A percentile compares a stretch with the other conserved stretches of the same genome.
These are phyloP conservation scores for Mikania micrantha DNA, from an alignment of 129 eudicot species.

Conservation along the genomic window DNA sequence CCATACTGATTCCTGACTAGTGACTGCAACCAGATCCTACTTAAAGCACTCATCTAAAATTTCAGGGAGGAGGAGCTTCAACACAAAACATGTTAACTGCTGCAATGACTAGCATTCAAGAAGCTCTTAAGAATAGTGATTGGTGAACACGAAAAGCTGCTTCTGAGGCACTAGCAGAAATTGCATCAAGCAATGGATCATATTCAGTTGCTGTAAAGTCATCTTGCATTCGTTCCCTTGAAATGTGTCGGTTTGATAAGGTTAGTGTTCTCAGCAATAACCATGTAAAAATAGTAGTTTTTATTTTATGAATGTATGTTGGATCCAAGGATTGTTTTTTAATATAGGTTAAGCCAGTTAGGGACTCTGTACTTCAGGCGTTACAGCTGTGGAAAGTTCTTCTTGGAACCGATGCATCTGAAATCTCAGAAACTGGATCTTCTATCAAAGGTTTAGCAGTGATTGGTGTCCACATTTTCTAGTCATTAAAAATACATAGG, in stretches of 20 bases:
- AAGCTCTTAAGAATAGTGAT: constrained; percentile 69
- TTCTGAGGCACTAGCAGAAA: constrained; percentile 58
- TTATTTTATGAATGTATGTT: constrained; percentile 4
- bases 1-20: too few species aligned
- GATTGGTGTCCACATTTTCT: constrained; percentile 4
- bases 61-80: constrained; percentile 80
- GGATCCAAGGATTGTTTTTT: constrained; percentile 10
- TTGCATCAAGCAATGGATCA: constrained; percentile 69
- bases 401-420: constrained; percentile 52
- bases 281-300: neutral
- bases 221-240: constrained; percentile 69
- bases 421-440: constrained; percentile 77
- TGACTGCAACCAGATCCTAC: too few species aligned
- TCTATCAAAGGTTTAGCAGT: constrained; percentile 56
- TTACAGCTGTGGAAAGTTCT: constrained; percentile 77
- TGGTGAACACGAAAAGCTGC: constrained; percentile 91
- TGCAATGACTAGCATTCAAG: constrained; percentile 80
- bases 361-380: constrained; percentile 82
- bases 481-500: neutral
- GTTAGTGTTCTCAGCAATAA: constrained; percentile 24
- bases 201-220: constrained; percentile 46
- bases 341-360: constrained; percentile 87
- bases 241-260: constrained; percentile 92
- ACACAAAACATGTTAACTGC: constrained; percentile 51
- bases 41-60: too few species aligned